Evolutionary conservation across 2,329 filamentous ascomycete species (phyloP).

Genomic region (Cryphonectria parasitica): DNA sequence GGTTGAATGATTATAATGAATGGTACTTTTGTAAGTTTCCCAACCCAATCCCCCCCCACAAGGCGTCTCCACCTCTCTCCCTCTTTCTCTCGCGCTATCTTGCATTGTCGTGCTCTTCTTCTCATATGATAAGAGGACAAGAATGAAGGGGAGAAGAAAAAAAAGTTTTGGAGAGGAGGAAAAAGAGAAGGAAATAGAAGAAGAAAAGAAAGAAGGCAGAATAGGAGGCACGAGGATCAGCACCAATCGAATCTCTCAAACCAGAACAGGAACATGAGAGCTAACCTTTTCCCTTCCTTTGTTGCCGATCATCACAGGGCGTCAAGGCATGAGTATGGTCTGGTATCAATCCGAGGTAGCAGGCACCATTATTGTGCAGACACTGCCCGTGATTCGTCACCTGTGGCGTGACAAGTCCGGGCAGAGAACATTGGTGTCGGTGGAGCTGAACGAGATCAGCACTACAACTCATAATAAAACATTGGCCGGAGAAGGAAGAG

Average conservation of each 20-base stretch:
- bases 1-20: constrained; percentile 44
- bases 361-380: constrained; percentile 59
- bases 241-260: not conserved
- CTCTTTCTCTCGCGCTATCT: not conserved
- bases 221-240: not conserved
- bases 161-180: not conserved
- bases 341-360: constrained; percentile 57
- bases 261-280: constrained; percentile 3
- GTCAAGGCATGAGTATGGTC: constrained; percentile 50
- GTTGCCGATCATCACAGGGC: constrained; percentile 34
- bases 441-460: constrained; percentile 26
- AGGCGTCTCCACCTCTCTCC: not conserved
- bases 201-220: no score
- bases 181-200: not conserved
- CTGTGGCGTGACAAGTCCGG: constrained; percentile 47
- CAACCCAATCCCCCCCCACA: not conserved
- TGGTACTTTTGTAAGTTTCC: constrained; percentile 49
- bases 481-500: not conserved
- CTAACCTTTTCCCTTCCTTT: constrained; percentile 1
- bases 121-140: not conserved
- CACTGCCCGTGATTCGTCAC: constrained; percentile 54
- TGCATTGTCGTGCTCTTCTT: no score
- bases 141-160: not conserved
- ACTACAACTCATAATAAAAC: not conserved
- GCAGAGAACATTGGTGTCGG: constrained; percentile 40